These are phyloP conservation scores for Ploettnerulaceae sp. DNA, from an alignment of 2,329 filamentous ascomycete species.

Conservation along the genomic window DNA sequence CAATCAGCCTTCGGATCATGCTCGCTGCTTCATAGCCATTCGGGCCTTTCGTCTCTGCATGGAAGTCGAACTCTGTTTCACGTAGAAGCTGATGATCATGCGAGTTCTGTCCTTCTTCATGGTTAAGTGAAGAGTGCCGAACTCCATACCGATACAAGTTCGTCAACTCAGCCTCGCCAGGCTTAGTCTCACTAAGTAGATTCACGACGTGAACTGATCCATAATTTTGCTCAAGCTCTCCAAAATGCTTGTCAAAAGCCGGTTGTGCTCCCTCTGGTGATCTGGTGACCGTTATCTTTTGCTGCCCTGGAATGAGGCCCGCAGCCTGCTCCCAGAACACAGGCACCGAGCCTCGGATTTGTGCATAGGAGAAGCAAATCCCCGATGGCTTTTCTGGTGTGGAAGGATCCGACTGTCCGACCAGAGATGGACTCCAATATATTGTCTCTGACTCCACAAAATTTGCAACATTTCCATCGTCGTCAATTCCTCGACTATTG, in stretches of 20 bases:
- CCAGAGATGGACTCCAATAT: constrained; percentile 68
- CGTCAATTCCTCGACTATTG: constrained; percentile 95
- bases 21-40: constrained; percentile 87
- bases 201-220: constrained; percentile 92
- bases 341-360: constrained; percentile 87
- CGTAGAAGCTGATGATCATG: constrained; percentile 70
- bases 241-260: constrained; percentile 93
- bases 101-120: constrained; percentile 47
- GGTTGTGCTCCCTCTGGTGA: constrained; percentile 88
- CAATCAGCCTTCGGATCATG: constrained; percentile 73
- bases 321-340: constrained; percentile 96
- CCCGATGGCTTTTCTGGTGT: constrained; percentile 39
- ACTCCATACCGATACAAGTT: constrained; percentile 76
- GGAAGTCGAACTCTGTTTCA: constrained; percentile 91
- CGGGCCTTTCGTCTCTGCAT: constrained; percentile 84
- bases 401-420: constrained; percentile 20
- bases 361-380: constrained; percentile 85
- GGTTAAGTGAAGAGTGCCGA: constrained; percentile 65
- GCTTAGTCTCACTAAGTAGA: constrained; percentile 84
- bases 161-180: constrained; percentile 79
- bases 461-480: constrained; percentile 95
- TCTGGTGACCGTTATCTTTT: constrained; percentile 88
- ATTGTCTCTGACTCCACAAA: constrained; percentile 98
- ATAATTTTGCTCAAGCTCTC: constrained; percentile 78
- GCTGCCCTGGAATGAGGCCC: constrained; percentile 82